These are phyloP conservation scores for Isoetes taiwanensis DNA, from an alignment of 75 land plant genomes.

Conservation along the genomic window DNA sequence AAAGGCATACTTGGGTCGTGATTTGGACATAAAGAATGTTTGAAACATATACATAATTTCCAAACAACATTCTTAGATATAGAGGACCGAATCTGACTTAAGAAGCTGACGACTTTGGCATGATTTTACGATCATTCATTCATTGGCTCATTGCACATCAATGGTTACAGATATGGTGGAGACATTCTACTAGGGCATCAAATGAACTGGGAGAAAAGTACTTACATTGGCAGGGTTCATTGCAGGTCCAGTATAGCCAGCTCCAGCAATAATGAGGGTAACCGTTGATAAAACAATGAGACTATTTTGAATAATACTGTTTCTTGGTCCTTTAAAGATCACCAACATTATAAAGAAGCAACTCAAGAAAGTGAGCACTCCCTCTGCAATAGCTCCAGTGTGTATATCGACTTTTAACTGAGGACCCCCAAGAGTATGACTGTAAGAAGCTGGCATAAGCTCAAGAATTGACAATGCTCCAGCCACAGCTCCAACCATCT, in stretches of 20 bases:
- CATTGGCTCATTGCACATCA: neutral
- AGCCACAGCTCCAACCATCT: slow-evolving; percentile 44
- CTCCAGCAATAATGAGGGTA: slow-evolving; percentile 37
- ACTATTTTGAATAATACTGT: slow-evolving; percentile 35
- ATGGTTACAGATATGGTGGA: neutral
- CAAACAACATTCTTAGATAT: neutral
- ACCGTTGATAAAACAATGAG: slow-evolving; percentile 48
- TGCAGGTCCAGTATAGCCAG: slow-evolving; percentile 70
- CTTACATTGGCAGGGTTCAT: slow-evolving; percentile 95
- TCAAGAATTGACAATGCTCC: slow-evolving; percentile 59
- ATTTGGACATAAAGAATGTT: no score
- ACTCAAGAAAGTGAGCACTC: slow-evolving; percentile 55
- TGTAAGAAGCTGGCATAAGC: slow-evolving; percentile 44
- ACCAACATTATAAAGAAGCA: slow-evolving; percentile 38
- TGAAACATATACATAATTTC: neutral
- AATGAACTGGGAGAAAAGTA: neutral
- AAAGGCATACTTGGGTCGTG: no score
- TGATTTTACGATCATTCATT: neutral
- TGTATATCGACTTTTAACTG: slow-evolving; percentile 55
- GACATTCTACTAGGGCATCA: neutral
- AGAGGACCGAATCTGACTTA: neutral
- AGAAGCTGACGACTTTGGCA: no score
- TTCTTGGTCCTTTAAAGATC: slow-evolving; percentile 37
- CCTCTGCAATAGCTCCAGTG: slow-evolving; percentile 65
- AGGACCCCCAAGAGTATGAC: slow-evolving; percentile 60